Base-by-base conservation (phyloP, 1,139 yeast species). In the Fermentozyma sake region DNA sequence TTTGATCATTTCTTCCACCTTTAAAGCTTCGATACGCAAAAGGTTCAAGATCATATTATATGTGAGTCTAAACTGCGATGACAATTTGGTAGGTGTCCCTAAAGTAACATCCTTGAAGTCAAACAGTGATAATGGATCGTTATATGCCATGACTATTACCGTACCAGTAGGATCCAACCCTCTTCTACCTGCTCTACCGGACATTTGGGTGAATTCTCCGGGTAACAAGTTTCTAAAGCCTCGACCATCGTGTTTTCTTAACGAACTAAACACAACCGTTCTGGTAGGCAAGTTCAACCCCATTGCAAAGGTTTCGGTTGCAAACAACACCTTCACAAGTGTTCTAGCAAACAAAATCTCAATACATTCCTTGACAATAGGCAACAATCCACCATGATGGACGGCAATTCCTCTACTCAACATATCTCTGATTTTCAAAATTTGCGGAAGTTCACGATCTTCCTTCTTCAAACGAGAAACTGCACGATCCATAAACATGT, bases 131-230 rank as follows among this genome's bases (percentile, higher is more conserved):
- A 82, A 59, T 0, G 94, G 87, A 16, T 79, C 79, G 27, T 76
- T 77, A 44, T 79, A 83, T 2, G 93, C 72, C 95, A 91, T 86
- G 14, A 89, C 78, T 34, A 93, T 87, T n/a, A 93, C 98, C 0
- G 96, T 89, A 46, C 98, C 98, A 1, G 85, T 85, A 16, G 78
- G 65, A 63, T 91, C 98, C 39, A 91, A 64, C 24, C 98, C 98
- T 68, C 98, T 79, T 61, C 98, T 79, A 40, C 98, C 98, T 2
- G 98, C 98, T 58, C 98, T 76, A 29, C 98, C 98, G 0, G 97
- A 89, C 98, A 93, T 91, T 58, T 91, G 98, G 1, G 96, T 93
- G 52, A 89, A 91, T 52, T 91, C 98, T 24, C 98, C 98, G 0
- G 98, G 96, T 7, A 82, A 66, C 35, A 91, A 63, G 47, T 80